Evolutionary conservation across 1,139 yeast genomes (phyloP), one percentile per base, ranked within the genome.

Genomic region (Protomyces gravidus): DNA sequence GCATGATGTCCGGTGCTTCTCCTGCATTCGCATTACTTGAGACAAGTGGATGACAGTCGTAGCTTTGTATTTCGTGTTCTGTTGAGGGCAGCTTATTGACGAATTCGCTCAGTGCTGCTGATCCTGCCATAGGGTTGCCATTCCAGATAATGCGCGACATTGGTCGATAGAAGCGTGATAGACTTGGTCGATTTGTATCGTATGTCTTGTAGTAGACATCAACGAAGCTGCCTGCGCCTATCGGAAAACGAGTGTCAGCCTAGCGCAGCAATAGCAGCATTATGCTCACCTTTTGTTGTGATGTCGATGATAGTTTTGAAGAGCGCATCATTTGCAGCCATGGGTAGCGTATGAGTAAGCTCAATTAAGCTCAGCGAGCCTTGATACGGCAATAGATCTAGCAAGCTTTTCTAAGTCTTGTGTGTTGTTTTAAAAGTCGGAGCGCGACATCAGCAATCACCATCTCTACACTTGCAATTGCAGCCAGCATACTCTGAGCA

Each of bases 41-140:
- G 26, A 50, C 60, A 5, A 60, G 46, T 2, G 62, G 62, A 27
- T 60, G 62, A 23, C 61, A 55, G 46, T 60, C 62, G 50, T 39
- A 55, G 47, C 47, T 25, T 21, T 60, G 62, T 3, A 60, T 61
- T 3, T 55, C 60, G 46, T 60, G 62, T 3, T 45, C 40, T 11
- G 61, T 60, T 3, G 50, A 33, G 11, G 62, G 62, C 9, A 60
- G 49, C 17, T 28, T 50, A 42, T 46, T 47, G 11, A 52, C 61
- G 39, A 55, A 56, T 25, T 60, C 62, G 30, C 46, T 50, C 19
- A 56, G 42, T 21, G 32, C 15, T 21, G 46, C 21, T 2, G 56
- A 59, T 30, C 53, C 53, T 39, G 30, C 42, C 53, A 49, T 45
- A 50, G 17, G 58, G 45, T 45, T 55, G 42, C 62, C 62, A 33